These are phyloP conservation scores for Eremothecium coryli DNA, from an alignment of 1,139 yeast genomes.

Conservation along the genomic window DNA sequence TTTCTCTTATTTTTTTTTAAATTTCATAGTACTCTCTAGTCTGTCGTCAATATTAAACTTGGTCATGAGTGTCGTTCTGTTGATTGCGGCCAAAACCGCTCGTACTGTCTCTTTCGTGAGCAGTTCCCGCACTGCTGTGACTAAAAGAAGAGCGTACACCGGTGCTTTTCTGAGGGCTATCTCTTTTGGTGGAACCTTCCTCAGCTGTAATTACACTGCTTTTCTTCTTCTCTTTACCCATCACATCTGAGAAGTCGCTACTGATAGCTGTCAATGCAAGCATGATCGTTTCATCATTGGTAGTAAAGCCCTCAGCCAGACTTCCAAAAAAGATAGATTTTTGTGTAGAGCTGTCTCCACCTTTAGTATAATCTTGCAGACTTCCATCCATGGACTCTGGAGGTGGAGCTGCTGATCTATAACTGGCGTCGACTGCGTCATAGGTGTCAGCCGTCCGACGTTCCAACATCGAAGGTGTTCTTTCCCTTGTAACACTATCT, in stretches of 20 bases:
- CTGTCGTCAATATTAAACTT: no score
- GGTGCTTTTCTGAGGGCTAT: no score
- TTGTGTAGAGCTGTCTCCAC: not conserved
- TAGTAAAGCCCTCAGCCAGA: not conserved
- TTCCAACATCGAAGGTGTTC: not conserved
- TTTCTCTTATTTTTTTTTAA: no score
- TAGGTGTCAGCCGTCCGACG: not conserved
- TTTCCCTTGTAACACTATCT: no score
- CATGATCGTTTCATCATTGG: conserved; percentile 1
- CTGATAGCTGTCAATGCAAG: conserved; percentile 3
- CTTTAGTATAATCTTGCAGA: not conserved
- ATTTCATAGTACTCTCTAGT: no score
- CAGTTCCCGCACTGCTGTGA: no score
- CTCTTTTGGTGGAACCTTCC: no score
- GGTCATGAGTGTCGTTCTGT: no score
- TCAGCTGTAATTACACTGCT: no score
- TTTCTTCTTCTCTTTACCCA: not conserved
- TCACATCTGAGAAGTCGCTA: conserved; percentile 1
- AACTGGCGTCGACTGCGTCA: conserved; percentile 1
- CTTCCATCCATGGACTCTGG: not conserved
- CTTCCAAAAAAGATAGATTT: not conserved
- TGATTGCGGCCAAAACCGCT: no score
- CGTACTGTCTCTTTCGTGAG: no score
- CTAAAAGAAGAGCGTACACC: no score
- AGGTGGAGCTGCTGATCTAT: conserved; percentile 3